Base-by-base conservation (phyloP, 1,284 basidiomycete species). In the Cystobasidium slooffiae region DNA sequence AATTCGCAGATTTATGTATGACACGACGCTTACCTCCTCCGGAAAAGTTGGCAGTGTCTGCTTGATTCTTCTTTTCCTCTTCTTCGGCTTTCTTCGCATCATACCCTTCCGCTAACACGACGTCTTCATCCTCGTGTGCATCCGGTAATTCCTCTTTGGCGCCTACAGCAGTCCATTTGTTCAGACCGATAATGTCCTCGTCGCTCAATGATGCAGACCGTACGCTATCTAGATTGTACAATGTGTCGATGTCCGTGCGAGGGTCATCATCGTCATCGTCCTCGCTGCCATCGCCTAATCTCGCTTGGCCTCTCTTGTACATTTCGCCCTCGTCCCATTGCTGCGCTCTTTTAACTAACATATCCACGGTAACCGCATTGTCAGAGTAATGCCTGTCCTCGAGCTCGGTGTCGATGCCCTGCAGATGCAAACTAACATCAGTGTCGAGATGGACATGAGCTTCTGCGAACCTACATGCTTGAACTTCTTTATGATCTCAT, bases 401-500 rank as follows among this genome's bases (percentile, higher is more conserved):
- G 6, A 68, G 43, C 43, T 68, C 66, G 16, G 66, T 68, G 53
- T 68, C 66, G 6, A 66, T 6, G 3, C 63, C 63, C 63, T 66
- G 20, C n/a, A n/a, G n/a, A n/a, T 51, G 44, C n/a, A 31, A 24
- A 4, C 8, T n/a, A 49, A 3, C 24, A 31, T 6, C 10, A 37
- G 37, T 12, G 5, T 61, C 5, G 9, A n/a, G 6, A 24, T 9
- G 9, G 9, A 20, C 20, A n/a, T 10, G 62, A 3, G 37, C 8
- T 10, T 3, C 5, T 5, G 20, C 3, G 6, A 20, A 41, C 47
- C 43, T 53, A 66, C 70, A 41, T 58, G 22, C 16, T 16, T 22
- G 52, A 73, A 59, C 16, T 66, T 73, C 24, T 65, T 66, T 51
- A 73, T 59, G 5, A 65, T 31, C 39, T 66, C 63, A 41, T 55